A percentile compares a stretch with the other conserved stretches of the same genome.
Evolutionary conservation across 352 stramenopile genomes (phyloP).

Genomic region (Phytophthora litchii): DNA sequence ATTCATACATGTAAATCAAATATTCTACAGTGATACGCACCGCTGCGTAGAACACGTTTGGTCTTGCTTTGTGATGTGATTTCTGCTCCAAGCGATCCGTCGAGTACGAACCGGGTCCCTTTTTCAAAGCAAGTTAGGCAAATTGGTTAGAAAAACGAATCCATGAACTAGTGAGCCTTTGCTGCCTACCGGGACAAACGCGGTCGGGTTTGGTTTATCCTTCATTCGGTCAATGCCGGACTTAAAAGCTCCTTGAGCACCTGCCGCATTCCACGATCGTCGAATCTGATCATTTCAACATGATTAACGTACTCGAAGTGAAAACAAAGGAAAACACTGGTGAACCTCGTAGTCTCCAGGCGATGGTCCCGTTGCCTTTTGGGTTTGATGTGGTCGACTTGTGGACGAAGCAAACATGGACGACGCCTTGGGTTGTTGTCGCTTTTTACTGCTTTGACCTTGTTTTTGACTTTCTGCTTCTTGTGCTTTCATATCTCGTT

Average conservation of each 20-base stretch:
- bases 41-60: constrained; percentile 71
- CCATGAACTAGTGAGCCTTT: not conserved
- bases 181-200: constrained; percentile 54
- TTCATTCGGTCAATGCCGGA: constrained; percentile 66
- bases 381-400: constrained; percentile 48
- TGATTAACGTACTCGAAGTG: not conserved
- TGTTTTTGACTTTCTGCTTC: constrained; percentile 16
- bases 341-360: constrained; percentile 77
- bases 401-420: constrained; percentile 75
- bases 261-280: constrained; percentile 66
- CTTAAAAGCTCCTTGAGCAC: constrained; percentile 69
- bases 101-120: constrained; percentile 73
- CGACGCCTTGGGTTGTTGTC: constrained; percentile 50
- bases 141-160: not conserved
- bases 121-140: not conserved
- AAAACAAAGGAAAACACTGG: not conserved
- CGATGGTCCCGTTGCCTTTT: constrained; percentile 46
- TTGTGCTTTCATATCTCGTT: constrained; percentile 60
- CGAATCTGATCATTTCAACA: constrained; percentile 47
- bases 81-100: constrained; percentile 48
- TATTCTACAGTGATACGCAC: constrained; percentile 29
- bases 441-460: constrained; percentile 20
- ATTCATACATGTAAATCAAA: not conserved
- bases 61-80: constrained; percentile 65
- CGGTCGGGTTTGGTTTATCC: constrained; percentile 31